phyloP scores from a whole-genome alignment of 768 basidiomycete genomes.

The Amanita rubescens region DNA sequence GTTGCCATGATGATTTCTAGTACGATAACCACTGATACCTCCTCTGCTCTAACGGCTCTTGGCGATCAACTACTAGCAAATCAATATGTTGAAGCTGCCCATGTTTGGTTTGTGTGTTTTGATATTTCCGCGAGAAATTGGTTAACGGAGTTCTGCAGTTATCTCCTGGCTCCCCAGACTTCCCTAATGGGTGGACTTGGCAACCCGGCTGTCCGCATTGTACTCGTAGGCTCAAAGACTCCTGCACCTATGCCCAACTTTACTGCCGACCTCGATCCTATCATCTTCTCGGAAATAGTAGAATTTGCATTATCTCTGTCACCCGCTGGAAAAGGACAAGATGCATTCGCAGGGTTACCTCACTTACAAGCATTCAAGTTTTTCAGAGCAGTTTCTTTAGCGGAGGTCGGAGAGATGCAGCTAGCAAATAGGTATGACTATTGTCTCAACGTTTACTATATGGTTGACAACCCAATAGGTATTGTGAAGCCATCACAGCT shows the following conservation, averaged over 20 bases:
- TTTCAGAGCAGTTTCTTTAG: conserved; percentile 64
- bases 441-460: background rate
- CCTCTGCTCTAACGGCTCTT: conserved; percentile 70
- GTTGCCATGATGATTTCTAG: conserved; percentile 77
- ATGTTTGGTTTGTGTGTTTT: conserved; percentile 66
- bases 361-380: conserved; percentile 87
- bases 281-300: conserved; percentile 82
- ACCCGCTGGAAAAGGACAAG: conserved; percentile 75
- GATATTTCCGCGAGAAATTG: background rate
- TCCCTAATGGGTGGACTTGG: conserved; percentile 67
- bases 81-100: conserved; percentile 78
- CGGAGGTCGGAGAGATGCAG: conserved; percentile 76
- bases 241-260: conserved; percentile 45
- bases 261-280: conserved; percentile 60
- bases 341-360: conserved; percentile 72
- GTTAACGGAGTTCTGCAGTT: conserved; percentile 38
- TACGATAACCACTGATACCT: conserved; percentile 58
- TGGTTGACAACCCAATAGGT: conserved; percentile 41
- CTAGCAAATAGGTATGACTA: conserved; percentile 65
- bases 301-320: conserved; percentile 85
- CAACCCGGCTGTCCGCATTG: conserved; percentile 56
- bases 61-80: conserved; percentile 75
- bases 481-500: conserved; percentile 83
- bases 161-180: conserved; percentile 80
- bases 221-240: conserved; percentile 64